A percentile compares a stretch with the other conserved stretches of the same genome.
These are phyloP conservation scores for Nicotiana tomentosiformis DNA, from an alignment of 257 asterid genomes.

Conservation along the genomic window DNA sequence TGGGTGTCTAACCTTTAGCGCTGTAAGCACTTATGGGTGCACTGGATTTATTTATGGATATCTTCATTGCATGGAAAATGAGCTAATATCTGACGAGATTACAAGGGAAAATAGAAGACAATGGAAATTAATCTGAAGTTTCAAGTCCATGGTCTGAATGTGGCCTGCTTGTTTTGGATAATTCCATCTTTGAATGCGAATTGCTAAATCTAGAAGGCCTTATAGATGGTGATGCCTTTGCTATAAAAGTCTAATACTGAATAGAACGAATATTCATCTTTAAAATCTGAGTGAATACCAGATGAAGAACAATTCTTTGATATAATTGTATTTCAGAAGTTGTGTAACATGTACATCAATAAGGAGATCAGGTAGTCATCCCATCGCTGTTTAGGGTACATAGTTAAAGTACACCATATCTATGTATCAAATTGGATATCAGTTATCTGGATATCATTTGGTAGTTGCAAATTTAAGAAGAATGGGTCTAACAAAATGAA, in stretches of 20 bases:
- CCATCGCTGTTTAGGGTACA: not conserved
- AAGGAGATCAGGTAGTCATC: not conserved
- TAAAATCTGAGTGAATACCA: not conserved
- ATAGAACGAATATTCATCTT: not conserved
- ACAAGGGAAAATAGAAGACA: not conserved
- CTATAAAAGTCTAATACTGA: not conserved
- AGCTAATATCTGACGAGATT: not conserved
- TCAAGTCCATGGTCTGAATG: not conserved
- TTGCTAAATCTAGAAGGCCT: not conserved
- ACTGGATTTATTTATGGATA: not conserved
- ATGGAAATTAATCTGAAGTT: not conserved
- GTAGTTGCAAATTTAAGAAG: not conserved
- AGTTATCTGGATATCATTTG: not conserved
- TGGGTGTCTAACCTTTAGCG: not conserved
- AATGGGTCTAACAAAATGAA: not conserved
- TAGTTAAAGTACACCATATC: not conserved
- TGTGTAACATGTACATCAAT: not conserved
- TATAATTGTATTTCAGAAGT: not conserved
- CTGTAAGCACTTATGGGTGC: not conserved
- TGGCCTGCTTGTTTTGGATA: not conserved
- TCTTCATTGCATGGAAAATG: not conserved
- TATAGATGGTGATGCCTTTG: not conserved
- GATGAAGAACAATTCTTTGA: not conserved
- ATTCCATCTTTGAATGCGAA: not conserved
- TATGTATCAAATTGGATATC: not conserved